Percentiles rank a stretch among this genome's conserved stretches.
Evolutionary conservation across 352 stramenopile genomes (phyloP).

Genomic region (Globisporangium abappressorium): DNA sequence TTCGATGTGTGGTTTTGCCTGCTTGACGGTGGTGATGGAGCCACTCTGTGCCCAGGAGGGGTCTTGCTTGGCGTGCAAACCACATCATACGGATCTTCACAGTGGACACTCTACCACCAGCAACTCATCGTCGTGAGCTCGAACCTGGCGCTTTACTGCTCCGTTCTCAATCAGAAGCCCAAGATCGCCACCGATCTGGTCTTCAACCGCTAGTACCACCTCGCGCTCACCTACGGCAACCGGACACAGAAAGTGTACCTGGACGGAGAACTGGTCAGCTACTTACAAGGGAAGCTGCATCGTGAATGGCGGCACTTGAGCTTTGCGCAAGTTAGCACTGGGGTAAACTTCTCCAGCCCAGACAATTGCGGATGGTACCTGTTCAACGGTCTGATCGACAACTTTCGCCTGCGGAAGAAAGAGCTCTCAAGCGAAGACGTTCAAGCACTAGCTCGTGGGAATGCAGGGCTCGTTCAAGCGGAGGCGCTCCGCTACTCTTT

Average conservation of each 20-base stretch:
- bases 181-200: constrained; percentile 23
- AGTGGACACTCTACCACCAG: constrained; percentile 40
- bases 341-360: constrained; percentile 21
- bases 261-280: constrained; percentile 27
- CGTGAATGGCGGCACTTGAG: constrained; percentile 36
- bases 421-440: constrained; percentile 2
- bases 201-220: constrained; percentile 41
- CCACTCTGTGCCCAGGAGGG: too few relatives aligned
- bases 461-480: too few relatives aligned
- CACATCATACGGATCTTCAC: constrained; percentile 18
- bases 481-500: too few relatives aligned
- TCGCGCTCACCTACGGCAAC: constrained; percentile 37
- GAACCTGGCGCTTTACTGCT: constrained; percentile 40
- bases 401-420: constrained; percentile 25
- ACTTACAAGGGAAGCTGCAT: constrained; percentile 19
- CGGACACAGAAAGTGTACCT: constrained; percentile 37
- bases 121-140: constrained; percentile 40
- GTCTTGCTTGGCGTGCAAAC: constrained; percentile 27
- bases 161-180: constrained; percentile 31
- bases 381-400: constrained; percentile 39
- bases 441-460: neutral
- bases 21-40: too few relatives aligned
- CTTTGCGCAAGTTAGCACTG: constrained; percentile 40
- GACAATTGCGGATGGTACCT: constrained; percentile 41
- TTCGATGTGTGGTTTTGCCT: too few relatives aligned